A percentile compares a stretch with the other conserved stretches of the same genome.
phyloP scores from a whole-genome alignment of 2,329 filamentous ascomycete species.

The Chaetomium sp. region DNA sequence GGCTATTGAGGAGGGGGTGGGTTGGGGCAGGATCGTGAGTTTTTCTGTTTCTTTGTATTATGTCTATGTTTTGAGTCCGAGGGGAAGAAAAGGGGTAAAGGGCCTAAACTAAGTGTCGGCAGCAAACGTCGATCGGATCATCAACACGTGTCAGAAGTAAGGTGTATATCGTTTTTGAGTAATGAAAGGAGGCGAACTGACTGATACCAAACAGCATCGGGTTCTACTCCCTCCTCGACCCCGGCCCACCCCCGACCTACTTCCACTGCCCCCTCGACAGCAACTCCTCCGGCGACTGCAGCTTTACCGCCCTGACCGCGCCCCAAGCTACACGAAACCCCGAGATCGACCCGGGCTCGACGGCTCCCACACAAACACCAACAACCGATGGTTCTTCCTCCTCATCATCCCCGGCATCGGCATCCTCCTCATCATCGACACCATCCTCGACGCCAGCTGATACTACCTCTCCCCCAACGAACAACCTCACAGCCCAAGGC shows the following conservation, averaged over 20 bases:
- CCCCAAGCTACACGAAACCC: slow-evolving; percentile 1
- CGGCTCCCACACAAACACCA: background rate
- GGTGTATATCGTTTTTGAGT: slow-evolving; percentile 10
- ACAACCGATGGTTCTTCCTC: background rate
- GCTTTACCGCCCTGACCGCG: slow-evolving; percentile 2
- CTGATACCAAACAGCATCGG: slow-evolving; percentile 25
- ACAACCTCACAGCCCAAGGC: slow-evolving; percentile 32
- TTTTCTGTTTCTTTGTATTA: too few species aligned
- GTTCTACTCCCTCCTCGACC: slow-evolving; percentile 28
- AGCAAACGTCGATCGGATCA: slow-evolving; percentile 48
- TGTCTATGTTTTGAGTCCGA: too few species aligned
- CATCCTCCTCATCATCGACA: slow-evolving; percentile 14
- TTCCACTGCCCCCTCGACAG: slow-evolving; percentile 25
- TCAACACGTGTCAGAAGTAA: slow-evolving; percentile 47
- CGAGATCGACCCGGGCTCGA: background rate
- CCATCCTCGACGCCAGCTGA: slow-evolving; percentile 16
- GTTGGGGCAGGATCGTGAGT: slow-evolving; percentile 41
- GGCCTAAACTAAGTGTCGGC: slow-evolving; percentile 19
- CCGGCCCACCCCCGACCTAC: slow-evolving; percentile 29
- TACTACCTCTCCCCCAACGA: background rate
- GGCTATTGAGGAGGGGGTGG: slow-evolving; percentile 26
- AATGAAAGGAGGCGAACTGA: slow-evolving; percentile 6
- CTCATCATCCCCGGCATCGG: background rate
- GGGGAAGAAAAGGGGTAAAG: background rate
- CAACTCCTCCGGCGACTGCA: slow-evolving; percentile 4